Base-by-base conservation (phyloP, 371 early-diverging fungal genomes). In the Rhizomucor pusillus region DNA sequence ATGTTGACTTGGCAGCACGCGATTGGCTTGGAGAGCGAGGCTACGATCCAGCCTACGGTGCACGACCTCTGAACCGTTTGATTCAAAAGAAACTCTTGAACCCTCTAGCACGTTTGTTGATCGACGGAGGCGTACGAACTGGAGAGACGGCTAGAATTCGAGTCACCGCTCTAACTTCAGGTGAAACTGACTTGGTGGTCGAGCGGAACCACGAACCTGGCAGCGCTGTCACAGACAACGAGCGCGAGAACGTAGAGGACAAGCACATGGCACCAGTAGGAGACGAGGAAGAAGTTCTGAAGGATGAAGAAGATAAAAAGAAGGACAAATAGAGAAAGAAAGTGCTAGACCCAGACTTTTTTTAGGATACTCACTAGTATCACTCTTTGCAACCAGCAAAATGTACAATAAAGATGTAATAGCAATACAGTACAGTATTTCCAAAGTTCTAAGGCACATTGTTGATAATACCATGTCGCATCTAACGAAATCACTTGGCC, bases 21-120 rank as follows among this genome's bases (percentile, higher is more conserved):
- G 80, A 90, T 29, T 88, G 89, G 85, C 74, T 96, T 24, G 81
- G 91, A 13, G 82, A 86, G 25, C 79, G 85, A 35, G 87, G 91
- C 0, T 92, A 91, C 68, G 90, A 91, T 60, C 92, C 93, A 3
- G 81, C 82, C 3, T 96, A 91, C 71, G 97, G 96, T 56, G 94
- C 90, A 1, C 82, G 84, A 13, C 90, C 90, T 13, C 65, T 91
- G 51, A 91, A 93, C 63, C 77, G 94, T 3, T 68, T 92, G 39
- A 89, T 94, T 44, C 90, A 91, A 65, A 90, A 91, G 75, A 76
- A 84, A 36, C 50, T 93, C 5, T 66, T 94, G 47, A 91, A 91
- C 51, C 92, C 92, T 12, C 66, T 94, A 46, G 91, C 92, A 5
- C 83, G 87, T 53, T 65, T 80, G 34, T 66, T 94, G 35, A 87